Evolutionary conservation across 441 rosid species (phyloP).

Genomic region (Hypseocharis bilobata): DNA sequence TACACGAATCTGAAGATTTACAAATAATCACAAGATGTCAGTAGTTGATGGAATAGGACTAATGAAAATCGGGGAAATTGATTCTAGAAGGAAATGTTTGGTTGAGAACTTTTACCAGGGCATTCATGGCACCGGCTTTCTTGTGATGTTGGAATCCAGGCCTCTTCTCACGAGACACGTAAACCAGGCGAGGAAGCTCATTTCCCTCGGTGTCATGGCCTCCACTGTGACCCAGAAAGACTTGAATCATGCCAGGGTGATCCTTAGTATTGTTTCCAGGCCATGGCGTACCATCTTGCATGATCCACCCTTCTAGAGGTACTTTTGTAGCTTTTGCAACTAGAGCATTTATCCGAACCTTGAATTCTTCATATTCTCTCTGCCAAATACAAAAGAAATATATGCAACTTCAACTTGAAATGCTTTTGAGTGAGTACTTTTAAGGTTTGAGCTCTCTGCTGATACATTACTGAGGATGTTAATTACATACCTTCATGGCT

Average conservation of each 20-base stretch:
- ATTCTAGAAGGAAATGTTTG: not conserved
- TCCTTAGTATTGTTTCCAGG: conserved; percentile 95
- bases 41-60: not conserved
- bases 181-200: conserved; percentile 87
- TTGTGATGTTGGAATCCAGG: conserved; percentile 97
- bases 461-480: not conserved
- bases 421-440: conserved; percentile 9
- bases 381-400: conserved; percentile 25
- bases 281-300: conserved; percentile 99
- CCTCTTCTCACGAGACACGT: conserved; percentile 95
- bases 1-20: conserved; percentile 66
- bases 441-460: no score
- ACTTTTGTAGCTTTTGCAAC: conserved; percentile 81
- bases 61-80: no score
- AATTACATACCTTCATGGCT: conserved; percentile 80
- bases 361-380: conserved; percentile 97
- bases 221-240: conserved; percentile 94
- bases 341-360: conserved; percentile 74
- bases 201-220: conserved; percentile 94
- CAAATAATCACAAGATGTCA: conserved; percentile 15
- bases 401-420: not conserved
- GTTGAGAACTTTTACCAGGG: conserved; percentile 48
- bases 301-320: conserved; percentile 96
- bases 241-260: conserved; percentile 99
- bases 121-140: conserved; percentile 99